These are phyloP conservation scores for Neonectria sp. DNA, from an alignment of 2,329 filamentous ascomycete genomes.

Conservation along the genomic window DNA sequence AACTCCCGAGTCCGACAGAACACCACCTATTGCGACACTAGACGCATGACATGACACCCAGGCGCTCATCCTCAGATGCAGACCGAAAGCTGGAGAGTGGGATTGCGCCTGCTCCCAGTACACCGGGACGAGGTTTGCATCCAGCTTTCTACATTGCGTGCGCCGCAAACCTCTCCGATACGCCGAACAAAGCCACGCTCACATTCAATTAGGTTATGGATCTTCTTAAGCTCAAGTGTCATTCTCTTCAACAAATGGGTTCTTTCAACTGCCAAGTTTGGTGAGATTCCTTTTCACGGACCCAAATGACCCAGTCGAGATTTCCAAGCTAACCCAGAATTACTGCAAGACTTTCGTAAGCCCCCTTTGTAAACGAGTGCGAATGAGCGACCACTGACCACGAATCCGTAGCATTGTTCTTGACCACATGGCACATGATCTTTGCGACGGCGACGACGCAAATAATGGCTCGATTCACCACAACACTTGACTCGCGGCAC, in stretches of 20 bases:
- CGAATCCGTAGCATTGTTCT: constrained; percentile 12
- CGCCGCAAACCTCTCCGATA: not conserved
- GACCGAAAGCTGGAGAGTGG: constrained; percentile 30
- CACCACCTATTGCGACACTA: not conserved
- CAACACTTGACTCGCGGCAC: constrained; percentile 28
- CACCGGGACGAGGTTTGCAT: constrained; percentile 6
- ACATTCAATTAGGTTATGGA: constrained; percentile 20
- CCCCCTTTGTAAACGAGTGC: not conserved
- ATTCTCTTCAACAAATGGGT: constrained; percentile 34
- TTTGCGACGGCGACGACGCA: constrained; percentile 24
- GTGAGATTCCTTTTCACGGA: constrained; percentile 1
- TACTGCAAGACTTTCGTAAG: constrained; percentile 24
- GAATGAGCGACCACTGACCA: not conserved
- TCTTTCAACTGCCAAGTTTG: constrained; percentile 26
- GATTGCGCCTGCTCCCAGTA: constrained; percentile 2
- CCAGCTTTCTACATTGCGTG: constrained; percentile 29
- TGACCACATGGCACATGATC: constrained; percentile 32
- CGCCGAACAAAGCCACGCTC: not conserved
- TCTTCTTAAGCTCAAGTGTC: constrained; percentile 24
- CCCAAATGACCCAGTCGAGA: not conserved
- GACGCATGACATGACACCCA: constrained; percentile 18
- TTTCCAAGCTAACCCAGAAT: not conserved
- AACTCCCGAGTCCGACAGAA: not conserved
- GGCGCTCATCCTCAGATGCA: constrained; percentile 17
- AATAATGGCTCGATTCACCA: constrained; percentile 27